Percentiles rank a stretch among this genome's conserved stretches.
These are phyloP conservation scores for Boletus insuetus DNA, from an alignment of 768 basidiomycete genomes.

Conservation along the genomic window DNA sequence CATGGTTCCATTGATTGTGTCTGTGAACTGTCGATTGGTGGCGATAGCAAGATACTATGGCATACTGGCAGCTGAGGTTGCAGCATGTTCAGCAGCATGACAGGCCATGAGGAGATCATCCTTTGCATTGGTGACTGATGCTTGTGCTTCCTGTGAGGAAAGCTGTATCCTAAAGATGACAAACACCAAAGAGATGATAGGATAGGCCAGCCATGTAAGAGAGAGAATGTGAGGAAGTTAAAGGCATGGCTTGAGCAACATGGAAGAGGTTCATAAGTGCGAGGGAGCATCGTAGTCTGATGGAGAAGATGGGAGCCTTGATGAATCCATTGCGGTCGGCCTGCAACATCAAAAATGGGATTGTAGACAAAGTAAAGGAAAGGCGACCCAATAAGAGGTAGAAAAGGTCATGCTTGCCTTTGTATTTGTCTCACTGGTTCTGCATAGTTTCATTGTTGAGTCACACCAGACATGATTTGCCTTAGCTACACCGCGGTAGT, in stretches of 20 bases:
- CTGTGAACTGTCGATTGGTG: slow-evolving; percentile 75
- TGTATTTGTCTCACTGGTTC: slow-evolving; percentile 13
- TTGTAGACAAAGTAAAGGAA: slow-evolving; percentile 13
- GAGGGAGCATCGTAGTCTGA: slow-evolving; percentile 57
- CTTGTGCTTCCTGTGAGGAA: slow-evolving; percentile 67
- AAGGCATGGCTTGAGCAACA: slow-evolving; percentile 77
- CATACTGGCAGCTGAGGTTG: slow-evolving; percentile 79
- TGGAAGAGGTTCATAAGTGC: slow-evolving; percentile 23
- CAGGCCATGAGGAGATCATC: slow-evolving; percentile 78
- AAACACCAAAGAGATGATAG: slow-evolving; percentile 84
- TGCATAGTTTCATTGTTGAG: slow-evolving; percentile 15
- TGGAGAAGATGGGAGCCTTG: slow-evolving; percentile 41
- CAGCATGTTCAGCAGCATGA: slow-evolving; percentile 79
- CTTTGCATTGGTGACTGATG: slow-evolving; percentile 68
- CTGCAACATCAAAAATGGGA: slow-evolving; percentile 33
- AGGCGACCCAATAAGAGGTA: slow-evolving; percentile 12
- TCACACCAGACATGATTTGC: slow-evolving; percentile 55
- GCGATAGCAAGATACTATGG: slow-evolving; percentile 86
- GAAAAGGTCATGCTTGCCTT: slow-evolving; percentile 16
- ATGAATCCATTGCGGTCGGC: slow-evolving; percentile 36
- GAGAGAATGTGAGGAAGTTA: slow-evolving; percentile 80
- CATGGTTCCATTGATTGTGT: slow-evolving; percentile 77
- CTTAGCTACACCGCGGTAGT: slow-evolving; percentile 42
- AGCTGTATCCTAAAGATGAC: slow-evolving; percentile 80
- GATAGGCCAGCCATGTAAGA: slow-evolving; percentile 88